Percentiles rank a stretch among this genome's conserved stretches.
These are phyloP conservation scores for Trichoderma aggressivum DNA, from an alignment of 2,329 filamentous ascomycete species.

Conservation along the genomic window DNA sequence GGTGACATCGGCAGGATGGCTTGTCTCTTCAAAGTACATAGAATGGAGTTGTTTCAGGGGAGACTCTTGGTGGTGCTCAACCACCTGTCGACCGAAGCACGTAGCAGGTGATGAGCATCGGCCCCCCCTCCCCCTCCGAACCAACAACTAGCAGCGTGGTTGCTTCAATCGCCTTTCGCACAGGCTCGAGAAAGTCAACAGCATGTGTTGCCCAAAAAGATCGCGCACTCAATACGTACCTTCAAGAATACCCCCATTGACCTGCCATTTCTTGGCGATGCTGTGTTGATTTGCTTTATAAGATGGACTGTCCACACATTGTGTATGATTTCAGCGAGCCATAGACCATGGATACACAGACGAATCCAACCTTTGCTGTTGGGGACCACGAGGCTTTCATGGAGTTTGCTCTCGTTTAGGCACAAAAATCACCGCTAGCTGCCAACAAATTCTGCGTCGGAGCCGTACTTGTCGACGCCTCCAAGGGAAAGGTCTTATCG, in stretches of 20 bases:
- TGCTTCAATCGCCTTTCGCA: not conserved
- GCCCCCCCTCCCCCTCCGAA: not conserved
- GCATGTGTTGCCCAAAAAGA: not conserved
- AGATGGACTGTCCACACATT: not conserved
- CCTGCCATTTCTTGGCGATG: not conserved
- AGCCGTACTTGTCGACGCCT: constrained; percentile 38
- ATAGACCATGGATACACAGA: not conserved
- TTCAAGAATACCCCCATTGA: not conserved
- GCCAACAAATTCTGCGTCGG: constrained; percentile 42
- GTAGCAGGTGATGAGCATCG: not conserved
- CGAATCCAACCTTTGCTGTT: constrained; percentile 21
- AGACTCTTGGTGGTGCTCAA: not conserved
- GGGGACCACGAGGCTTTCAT: constrained; percentile 38
- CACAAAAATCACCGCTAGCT: constrained; percentile 36
- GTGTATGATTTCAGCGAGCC: not conserved
- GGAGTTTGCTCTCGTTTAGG: constrained; percentile 36
- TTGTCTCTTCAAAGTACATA: not conserved
- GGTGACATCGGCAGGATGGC: not conserved
- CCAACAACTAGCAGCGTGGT: not conserved
- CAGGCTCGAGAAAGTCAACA: not conserved
- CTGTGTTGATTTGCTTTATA: not conserved
- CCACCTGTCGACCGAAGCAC: not conserved
- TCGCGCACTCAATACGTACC: not conserved
- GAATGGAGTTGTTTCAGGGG: not conserved
- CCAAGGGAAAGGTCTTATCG: constrained; percentile 36